Base-by-base conservation (phyloP, 2,329 filamentous ascomycete genomes). In the Colletotrichum tabaci region DNA sequence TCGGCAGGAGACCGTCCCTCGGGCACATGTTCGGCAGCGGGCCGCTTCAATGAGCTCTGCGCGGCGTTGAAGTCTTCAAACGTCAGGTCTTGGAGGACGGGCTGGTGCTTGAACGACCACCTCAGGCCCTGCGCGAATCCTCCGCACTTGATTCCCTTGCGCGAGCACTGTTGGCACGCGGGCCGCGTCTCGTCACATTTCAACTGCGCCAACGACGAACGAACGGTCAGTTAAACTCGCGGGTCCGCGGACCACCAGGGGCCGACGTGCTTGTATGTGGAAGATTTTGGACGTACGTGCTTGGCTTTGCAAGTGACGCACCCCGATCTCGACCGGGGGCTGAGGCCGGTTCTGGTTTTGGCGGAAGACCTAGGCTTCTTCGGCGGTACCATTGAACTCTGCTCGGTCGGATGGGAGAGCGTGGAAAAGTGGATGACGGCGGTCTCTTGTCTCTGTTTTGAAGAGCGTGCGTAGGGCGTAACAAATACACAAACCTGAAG, bases 21-120 rank as follows among this genome's bases (percentile, higher is more conserved):
- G 9, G 65, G 9, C 12, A 13, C 21, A 1, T 66, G 6, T 30
- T 30, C 13, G 4, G 21, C 23, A 4, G 57, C 10, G 30, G 30
- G n/a, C 21, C 52, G 53, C 26, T 30, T 53, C 5, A 56, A 21
- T 1, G 58, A 61, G 2, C 15, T 50, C 16, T 50, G n/a, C 13
- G 66, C 40, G 1, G 26, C 16, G 15, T 42, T 61, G 46, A 61
- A 50, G 26, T 56, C 56, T 23, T 65, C 40, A 21, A 62, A 49
- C 1, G 64, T 65, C 40, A 65, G n/a, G 35, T 40, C 53, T 18
- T 63, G 68, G 15, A 68, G 53, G 3, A 58, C 52, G 10, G 68
- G 68, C 10, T 84, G 82, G 66, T 84, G 81, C 55, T 84, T 84
- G 72, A 82, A 83, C 0, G 82, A 84, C 82, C 82, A 84, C 47